Evolutionary conservation across 1,139 yeast species (phyloP), one percentile per base, ranked within the genome.

Genomic region (Hansenula lynferdii): DNA sequence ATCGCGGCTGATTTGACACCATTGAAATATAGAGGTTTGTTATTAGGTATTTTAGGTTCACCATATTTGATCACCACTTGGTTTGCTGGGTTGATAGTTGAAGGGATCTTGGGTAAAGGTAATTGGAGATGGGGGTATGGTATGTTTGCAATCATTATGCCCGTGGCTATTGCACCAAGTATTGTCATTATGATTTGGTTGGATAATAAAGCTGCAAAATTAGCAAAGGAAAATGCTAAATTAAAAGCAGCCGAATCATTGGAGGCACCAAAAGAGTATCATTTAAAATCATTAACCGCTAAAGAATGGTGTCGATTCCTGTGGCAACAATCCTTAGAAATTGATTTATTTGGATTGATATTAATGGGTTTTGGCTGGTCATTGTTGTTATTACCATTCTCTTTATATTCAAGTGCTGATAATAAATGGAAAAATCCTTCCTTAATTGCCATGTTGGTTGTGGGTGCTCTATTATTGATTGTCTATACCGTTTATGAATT

Each of bases 51-150:
- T 6, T 42, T 62, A 12, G 36, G 64, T 1, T 42, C 58, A 6
- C 68, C 68, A 18, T 61, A 54, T 35, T 38, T 64, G 31, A 53
- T 60, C 35, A 61, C 57, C 32, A 49, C 58, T 16, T 64, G 69
- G 69, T 52, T 61, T 37, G 48, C 65, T 6, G 65, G 65, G 17
- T 51, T 52, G 17, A 61, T 64, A 38, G 65, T 56, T 16, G 48
- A 54, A 4, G 54, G 58, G 15, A 46, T 64, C 18, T 42, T 56
- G 16, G 20, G 12, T 14, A 43, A 42, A n/a, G 31, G 38, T 22
- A 61, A 60, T 42, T 64, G 69, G 69, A 57, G 68, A 53, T 64
- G 69, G 69, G 69, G 68, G 34, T 64, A 60, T 42, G 69, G 69
- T 38, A 62, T 63, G 67, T 64, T 62, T 46, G 57, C 62, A 21